Evolutionary conservation across 2,329 filamentous ascomycete species (phyloP), one percentile per base, ranked within the genome.

Genomic region (Talaromyces sp.): DNA sequence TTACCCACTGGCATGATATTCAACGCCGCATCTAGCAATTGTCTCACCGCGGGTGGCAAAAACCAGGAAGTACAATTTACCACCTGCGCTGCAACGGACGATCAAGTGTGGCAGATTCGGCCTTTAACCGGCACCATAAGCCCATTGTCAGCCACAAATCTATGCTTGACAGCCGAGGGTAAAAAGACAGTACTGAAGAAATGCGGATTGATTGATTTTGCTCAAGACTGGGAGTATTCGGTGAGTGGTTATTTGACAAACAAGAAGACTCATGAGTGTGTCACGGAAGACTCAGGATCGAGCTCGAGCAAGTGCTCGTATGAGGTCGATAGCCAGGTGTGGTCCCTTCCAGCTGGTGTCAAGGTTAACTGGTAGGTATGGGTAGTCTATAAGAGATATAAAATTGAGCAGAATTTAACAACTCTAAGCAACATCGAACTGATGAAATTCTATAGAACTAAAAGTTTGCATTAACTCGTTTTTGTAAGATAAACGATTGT

Each of bases 1-100:
- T 72, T 10, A 9, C 78, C 80, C 0, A 82, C 79, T 0, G 80
- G 80, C 4, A 74, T 79, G 65, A 76, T 82, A 54, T 80, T 82
- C 68, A 81, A 82, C 64, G 80, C 79, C 0, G 75, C 72, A 24
- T 79, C 77, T 1, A 67, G 75, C 10, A 72, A 74, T 31, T 80
- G 78, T 61, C 68, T 82, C 35, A 77, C 77, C 4, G 75, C 72
- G 5, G 55, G 51, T 1, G 61, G 65, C 2, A 65, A 66, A 5
- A 65, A 66, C 8, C 64, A 58, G n/a, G 26, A 61, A 7, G 65
- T 79, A 6, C 65, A 35, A 0, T 80, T 76, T 66, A 63, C 65
- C 4, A 61, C 66, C 3, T 81, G 79, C 60, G 68, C 72, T 32
- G 79, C 68, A 9, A 63, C 65, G 0, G 72, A 78, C 63, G 66